Percentiles rank a stretch among this genome's conserved stretches.
These are phyloP conservation scores for Eimeria sp. DNA, from an alignment of 169 alveolate species.

Conservation along the genomic window DNA sequence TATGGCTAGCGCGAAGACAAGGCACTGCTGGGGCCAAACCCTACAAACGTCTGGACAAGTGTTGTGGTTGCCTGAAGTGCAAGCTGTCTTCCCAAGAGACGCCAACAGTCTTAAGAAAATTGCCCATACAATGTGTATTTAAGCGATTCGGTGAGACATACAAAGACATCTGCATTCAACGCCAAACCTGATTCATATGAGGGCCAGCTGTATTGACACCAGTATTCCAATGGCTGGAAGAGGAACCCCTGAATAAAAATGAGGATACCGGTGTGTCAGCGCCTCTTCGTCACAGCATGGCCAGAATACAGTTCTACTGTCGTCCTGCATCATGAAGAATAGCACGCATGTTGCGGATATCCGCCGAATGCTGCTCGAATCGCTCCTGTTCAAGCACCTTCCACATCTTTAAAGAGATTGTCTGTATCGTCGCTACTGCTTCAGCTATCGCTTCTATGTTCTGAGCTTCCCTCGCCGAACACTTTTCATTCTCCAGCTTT, in stretches of 20 bases:
- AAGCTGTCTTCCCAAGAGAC: no score
- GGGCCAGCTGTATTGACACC: neutral
- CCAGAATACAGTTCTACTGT: neutral
- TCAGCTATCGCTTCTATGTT: neutral
- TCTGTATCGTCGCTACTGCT: neutral
- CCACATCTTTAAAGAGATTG: neutral
- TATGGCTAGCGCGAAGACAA: neutral
- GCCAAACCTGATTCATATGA: neutral
- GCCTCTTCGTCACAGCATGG: no score
- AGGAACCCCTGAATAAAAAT: neutral
- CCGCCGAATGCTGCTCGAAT: neutral
- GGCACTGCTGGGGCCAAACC: neutral
- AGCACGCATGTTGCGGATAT: neutral
- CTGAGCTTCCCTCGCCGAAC: neutral
- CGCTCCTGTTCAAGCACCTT: neutral
- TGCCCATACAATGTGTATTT: neutral
- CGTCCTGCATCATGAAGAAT: neutral
- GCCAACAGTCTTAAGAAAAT: neutral
- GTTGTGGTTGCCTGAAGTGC: no score
- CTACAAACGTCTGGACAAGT: neutral
- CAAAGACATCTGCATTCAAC: neutral
- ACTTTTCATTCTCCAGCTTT: neutral
- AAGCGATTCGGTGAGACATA: neutral
- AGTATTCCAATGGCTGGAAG: neutral
- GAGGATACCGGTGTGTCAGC: neutral